Conservation (phyloP, 2,329 filamentous ascomycete genomes). For the Aspergillus eucalypticola region DNA sequence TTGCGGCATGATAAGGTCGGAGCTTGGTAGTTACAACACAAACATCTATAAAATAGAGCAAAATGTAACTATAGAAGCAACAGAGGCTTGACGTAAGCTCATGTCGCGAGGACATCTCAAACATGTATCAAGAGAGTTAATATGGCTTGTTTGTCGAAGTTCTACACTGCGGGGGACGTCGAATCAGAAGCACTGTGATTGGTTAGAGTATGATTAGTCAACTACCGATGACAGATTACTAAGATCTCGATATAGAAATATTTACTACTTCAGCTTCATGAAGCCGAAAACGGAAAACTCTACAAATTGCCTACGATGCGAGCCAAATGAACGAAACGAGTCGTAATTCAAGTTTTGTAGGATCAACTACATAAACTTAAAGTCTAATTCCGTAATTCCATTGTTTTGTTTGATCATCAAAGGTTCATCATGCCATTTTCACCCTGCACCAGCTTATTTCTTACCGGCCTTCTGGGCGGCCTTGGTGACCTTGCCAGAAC, state of each 20-base stretch:
- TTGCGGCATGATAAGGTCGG: no score
- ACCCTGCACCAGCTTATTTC: conserved; percentile 19
- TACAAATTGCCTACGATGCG: neutral
- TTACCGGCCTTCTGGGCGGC: conserved; percentile 64
- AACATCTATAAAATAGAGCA: no score
- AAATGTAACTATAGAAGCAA: no score
- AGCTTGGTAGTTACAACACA: no score
- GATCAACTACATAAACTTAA: conserved; percentile 7
- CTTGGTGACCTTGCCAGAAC: conserved; percentile 61
- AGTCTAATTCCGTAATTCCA: conserved; percentile 11
- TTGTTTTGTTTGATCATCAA: conserved; percentile 9
- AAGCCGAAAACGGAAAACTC: neutral
- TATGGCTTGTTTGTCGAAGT: no score
- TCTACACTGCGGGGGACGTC: no score
- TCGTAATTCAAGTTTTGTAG: conserved; percentile 8
- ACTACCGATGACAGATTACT: neutral
- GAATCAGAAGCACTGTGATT: no score
- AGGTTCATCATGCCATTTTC: conserved; percentile 4
- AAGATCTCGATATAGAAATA: neutral
- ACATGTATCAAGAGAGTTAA: no score
- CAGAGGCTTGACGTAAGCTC: no score
- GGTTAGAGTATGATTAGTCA: no score
- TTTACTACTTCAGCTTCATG: neutral
- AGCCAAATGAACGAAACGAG: conserved; percentile 5
- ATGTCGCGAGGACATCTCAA: no score